A percentile compares a stretch with the other conserved stretches of the same genome.
Conservation (phyloP, 805 yeast genomes). For the Kluyveromyces nonfermentans region DNA sequence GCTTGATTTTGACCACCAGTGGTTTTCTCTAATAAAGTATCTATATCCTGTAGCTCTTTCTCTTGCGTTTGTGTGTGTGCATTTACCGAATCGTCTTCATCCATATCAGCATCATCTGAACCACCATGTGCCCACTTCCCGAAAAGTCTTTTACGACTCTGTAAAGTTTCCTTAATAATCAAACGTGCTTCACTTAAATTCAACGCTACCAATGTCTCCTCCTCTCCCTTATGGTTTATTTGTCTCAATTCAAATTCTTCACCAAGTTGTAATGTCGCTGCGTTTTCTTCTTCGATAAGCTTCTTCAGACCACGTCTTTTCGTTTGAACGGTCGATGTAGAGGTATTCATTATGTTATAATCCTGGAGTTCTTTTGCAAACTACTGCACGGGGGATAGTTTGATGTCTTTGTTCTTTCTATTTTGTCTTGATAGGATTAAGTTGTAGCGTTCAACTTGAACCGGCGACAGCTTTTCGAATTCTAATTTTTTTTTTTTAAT, state of each 20-base stretch:
- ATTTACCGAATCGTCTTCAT: constrained; percentile 27
- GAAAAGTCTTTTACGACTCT: constrained; percentile 56
- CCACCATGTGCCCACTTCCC: constrained; percentile 24
- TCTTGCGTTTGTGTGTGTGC: constrained; percentile 42
- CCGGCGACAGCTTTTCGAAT: not conserved
- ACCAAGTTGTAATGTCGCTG: constrained; percentile 77
- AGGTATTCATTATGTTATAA: constrained; percentile 55
- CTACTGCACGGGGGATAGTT: constrained; percentile 2
- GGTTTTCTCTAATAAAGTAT: constrained; percentile 26
- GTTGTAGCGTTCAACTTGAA: not conserved
- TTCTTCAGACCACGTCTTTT: constrained; percentile 63
- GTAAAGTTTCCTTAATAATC: constrained; percentile 80
- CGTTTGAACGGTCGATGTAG: constrained; percentile 80
- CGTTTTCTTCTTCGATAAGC: constrained; percentile 85
- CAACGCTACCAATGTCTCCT: constrained; percentile 69
- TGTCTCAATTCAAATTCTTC: constrained; percentile 85
- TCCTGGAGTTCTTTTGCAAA: not conserved
- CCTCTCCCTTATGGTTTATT: constrained; percentile 69
- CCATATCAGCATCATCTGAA: constrained; percentile 8
- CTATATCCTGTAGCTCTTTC: constrained; percentile 29
- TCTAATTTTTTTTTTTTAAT: not conserved
- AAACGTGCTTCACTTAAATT: constrained; percentile 86
- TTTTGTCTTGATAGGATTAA: not conserved
- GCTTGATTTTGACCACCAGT: constrained; percentile 75
- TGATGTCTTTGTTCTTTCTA: constrained; percentile 1